phyloP scores from a whole-genome alignment of 352 stramenopile genomes.

The Globisporangium uncinulatum region DNA sequence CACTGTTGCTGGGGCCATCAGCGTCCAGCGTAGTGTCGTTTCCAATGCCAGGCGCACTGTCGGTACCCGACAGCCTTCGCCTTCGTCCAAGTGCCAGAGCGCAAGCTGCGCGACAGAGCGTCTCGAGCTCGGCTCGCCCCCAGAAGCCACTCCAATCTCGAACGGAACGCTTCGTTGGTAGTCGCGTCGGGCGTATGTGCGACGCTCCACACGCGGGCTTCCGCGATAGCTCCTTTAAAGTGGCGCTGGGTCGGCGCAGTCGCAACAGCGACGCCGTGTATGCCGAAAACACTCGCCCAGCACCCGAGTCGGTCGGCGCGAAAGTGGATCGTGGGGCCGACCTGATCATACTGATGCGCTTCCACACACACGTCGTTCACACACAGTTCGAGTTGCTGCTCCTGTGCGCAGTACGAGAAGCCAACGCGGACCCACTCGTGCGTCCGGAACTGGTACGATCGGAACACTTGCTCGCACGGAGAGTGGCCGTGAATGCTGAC shows the following conservation, averaged over 20 bases:
- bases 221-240: conserved; percentile 70
- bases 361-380: conserved; percentile 50
- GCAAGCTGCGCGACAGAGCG: conserved; percentile 25
- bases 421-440: conserved; percentile 70
- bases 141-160: not conserved
- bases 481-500: conserved; percentile 65
- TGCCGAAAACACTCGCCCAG: conserved; percentile 53
- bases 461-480: conserved; percentile 68
- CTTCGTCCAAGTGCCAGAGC: conserved; percentile 75
- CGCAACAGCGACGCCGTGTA: conserved; percentile 24
- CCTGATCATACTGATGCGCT: conserved; percentile 28
- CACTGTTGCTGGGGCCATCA: conserved; percentile 26
- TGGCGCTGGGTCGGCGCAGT: conserved; percentile 39
- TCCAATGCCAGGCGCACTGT: conserved; percentile 17
- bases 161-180: conserved; percentile 62
- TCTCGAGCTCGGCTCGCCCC: not conserved
- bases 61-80: conserved; percentile 62
- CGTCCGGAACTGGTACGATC: conserved; percentile 35
- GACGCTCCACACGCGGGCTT: conserved; percentile 69
- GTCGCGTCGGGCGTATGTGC: conserved; percentile 26
- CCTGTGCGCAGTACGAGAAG: conserved; percentile 36
- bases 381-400: conserved; percentile 26
- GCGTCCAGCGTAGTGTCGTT: conserved; percentile 1
- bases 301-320: conserved; percentile 56
- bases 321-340: conserved; percentile 43